phyloP scores from a whole-genome alignment of 129 eudicot genomes.

The Ambrosia artemisiifolia region DNA sequence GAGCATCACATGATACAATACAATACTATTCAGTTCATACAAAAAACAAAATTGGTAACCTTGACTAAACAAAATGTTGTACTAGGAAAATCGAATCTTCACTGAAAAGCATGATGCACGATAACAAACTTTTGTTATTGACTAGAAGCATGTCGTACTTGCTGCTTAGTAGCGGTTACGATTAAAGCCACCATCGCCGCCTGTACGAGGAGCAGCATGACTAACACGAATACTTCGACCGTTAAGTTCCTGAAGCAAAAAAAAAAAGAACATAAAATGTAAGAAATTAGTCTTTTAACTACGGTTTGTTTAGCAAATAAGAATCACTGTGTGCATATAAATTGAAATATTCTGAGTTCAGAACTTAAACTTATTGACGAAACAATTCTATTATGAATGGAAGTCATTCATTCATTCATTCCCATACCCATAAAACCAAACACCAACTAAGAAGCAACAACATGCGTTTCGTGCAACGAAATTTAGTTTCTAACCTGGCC shows the following conservation, averaged over 20 bases:
- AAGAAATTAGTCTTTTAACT: background rate
- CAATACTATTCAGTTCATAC: conserved; percentile 16
- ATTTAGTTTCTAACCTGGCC: conserved; percentile 44
- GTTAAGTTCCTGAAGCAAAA: conserved; percentile 29
- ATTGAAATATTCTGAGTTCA: no score
- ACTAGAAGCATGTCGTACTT: background rate
- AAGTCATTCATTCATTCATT: no score
- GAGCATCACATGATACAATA: background rate
- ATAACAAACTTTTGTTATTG: background rate
- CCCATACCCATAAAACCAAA: no score
- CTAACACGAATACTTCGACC: conserved; percentile 57
- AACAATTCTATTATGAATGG: no score
- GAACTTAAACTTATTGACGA: no score
- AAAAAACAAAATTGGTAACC: conserved; percentile 5
- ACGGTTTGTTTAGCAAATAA: no score
- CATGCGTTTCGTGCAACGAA: background rate
- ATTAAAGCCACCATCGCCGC: conserved; percentile 37
- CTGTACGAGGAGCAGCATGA: conserved; percentile 40
- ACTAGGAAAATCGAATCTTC: no score
- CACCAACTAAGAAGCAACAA: no score
- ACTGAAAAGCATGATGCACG: no score
- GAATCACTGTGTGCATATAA: no score
- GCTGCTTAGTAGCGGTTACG: conserved; percentile 10
- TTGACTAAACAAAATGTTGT: background rate
- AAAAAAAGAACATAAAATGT: background rate